Evolutionary conservation across 2,329 filamentous ascomycete species (phyloP).

Genomic region (Exophiala spinifera): DNA sequence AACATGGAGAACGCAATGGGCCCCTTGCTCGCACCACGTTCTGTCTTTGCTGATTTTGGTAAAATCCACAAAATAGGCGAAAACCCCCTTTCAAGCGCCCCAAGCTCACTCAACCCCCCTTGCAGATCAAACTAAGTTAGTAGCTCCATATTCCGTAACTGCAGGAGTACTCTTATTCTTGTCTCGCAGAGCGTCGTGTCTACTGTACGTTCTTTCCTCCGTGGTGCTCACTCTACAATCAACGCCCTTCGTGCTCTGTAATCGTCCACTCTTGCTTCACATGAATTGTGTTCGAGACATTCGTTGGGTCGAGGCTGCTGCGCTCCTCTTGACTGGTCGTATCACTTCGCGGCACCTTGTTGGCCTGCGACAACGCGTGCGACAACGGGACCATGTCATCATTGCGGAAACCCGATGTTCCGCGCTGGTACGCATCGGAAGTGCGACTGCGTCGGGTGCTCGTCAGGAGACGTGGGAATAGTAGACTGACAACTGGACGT

Average conservation of each 20-base stretch:
- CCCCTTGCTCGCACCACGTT: too few relatives aligned
- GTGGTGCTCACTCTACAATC: neutral
- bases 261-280: constrained; percentile 20
- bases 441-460: constrained; percentile 18
- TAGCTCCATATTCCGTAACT: too few relatives aligned
- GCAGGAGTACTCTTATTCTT: neutral
- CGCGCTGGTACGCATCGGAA: constrained; percentile 10
- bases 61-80: too few relatives aligned
- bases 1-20: too few relatives aligned
- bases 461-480: constrained; percentile 40
- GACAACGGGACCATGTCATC: constrained; percentile 16
- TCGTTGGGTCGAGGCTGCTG: constrained; percentile 6
- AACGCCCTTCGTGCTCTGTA: constrained; percentile 1
- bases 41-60: too few relatives aligned
- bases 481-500: constrained; percentile 40
- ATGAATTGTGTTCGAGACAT: constrained; percentile 10
- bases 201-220: neutral
- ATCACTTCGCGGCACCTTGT: constrained; percentile 10
- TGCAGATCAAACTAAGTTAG: too few relatives aligned
- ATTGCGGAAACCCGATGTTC: constrained; percentile 7
- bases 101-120: too few relatives aligned
- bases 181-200: neutral
- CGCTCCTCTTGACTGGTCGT: constrained; percentile 11
- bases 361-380: constrained; percentile 9
- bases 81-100: too few relatives aligned